Evolutionary conservation across 31 red algal species (phyloP).

Genomic region (Porphyra umbilicalis): DNA sequence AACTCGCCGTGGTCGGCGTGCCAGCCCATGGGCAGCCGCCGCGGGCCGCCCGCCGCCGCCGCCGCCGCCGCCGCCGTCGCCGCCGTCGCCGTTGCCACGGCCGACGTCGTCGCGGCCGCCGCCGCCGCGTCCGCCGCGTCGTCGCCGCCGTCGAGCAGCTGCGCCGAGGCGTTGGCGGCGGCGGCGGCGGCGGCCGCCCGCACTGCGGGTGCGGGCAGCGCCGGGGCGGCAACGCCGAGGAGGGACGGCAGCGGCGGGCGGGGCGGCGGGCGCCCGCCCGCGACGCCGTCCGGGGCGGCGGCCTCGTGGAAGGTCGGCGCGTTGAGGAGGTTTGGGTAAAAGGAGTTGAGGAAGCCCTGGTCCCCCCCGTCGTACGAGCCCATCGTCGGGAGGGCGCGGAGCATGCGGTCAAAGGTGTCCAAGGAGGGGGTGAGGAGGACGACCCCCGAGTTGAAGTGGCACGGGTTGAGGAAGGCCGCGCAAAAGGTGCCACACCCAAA

Average conservation of each 20-base stretch:
- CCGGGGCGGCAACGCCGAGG: too few relatives aligned
- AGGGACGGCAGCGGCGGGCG: conserved; percentile 3
- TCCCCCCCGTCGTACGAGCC: conserved; percentile 80
- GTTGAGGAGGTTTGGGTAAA: conserved; percentile 46
- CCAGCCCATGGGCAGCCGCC: conserved; percentile 64
- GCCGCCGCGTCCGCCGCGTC: neutral
- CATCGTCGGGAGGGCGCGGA: conserved; percentile 25
- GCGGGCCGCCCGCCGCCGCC: neutral
- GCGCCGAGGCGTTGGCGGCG: neutral
- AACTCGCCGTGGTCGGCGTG: conserved; percentile 74
- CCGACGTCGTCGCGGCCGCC: too few relatives aligned
- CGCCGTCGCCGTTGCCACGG: neutral
- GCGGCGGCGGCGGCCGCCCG: neutral
- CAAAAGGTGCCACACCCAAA: conserved; percentile 78
- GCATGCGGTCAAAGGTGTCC: conserved; percentile 39
- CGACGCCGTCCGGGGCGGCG: neutral
- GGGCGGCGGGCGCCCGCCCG: neutral
- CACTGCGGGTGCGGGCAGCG: too few relatives aligned
- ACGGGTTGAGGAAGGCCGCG: conserved; percentile 79
- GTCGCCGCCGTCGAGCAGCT: neutral
- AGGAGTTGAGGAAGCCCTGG: conserved; percentile 84
- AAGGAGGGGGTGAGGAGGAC: conserved; percentile 59
- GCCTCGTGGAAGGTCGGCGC: conserved; percentile 50
- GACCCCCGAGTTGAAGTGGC: conserved; percentile 75
- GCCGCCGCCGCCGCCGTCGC: neutral